Evolutionary conservation across 805 yeast genomes (phyloP), one percentile per base, ranked within the genome.

Genomic region (Helenozyma rhizophorensis): DNA sequence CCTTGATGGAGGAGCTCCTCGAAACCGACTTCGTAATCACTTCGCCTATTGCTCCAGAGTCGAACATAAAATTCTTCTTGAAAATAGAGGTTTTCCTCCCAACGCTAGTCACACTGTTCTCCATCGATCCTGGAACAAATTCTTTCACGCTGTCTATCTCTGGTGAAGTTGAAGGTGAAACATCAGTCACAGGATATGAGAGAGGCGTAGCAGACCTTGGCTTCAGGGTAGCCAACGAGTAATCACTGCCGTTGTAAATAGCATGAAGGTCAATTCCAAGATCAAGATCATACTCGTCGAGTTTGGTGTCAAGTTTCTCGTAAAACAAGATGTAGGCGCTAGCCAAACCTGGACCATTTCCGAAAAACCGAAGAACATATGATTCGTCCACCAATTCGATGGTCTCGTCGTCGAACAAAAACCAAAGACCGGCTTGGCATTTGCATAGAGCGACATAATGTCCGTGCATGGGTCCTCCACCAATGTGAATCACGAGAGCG

Each of bases 381-480:
- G 75, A 66, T 41, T 87, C 95, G 44, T 81, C 87, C 8, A 93
- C 88, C 11, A 82, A 64, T 54, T 90, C 97, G 2, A 90, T 96
- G 4, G 93, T 80, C 56, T 93, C 97, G 56, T 93, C 98, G 55
- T 93, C 98, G 60, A 85, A 93, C 36, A 93, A 61, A 19, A 93
- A 62, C 98, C 98, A 93, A 0, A 96, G 89, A 25, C 76, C 74
- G 14, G 73, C 68, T 33, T 74, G 78, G 4, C 88, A 81, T 52
- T 87, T 87, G 39, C 93, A 82, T 4, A 93, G 64, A 0, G 95
- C 74, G 8, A 93, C 90, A 56, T 93, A 93, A 55, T 93, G 98
- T 0, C 98, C 98, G 60, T 89, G 96, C 64, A 87, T 88, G 1
- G 97, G 97, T 0, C 97, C 97, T 4, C 96, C 95, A 5, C 98